Percentiles rank a stretch among this genome's conserved stretches.
These are phyloP conservation scores for Coemansia sp. DNA, from an alignment of 192 early-diverging fungal genomes.

Conservation along the genomic window DNA sequence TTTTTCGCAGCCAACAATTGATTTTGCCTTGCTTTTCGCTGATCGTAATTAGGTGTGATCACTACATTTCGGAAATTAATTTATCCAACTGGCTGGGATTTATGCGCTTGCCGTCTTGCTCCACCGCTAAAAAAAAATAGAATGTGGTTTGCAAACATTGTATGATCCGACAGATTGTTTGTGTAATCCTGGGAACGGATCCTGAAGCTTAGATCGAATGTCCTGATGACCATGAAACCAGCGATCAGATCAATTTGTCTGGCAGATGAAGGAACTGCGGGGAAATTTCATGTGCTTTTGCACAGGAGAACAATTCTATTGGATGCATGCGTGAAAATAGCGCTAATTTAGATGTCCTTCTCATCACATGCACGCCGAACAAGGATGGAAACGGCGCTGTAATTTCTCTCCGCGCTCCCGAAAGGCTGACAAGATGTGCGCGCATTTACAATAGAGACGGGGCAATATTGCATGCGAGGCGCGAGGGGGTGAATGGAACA, in stretches of 20 bases:
- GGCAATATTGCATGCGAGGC: neutral
- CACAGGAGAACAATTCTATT: neutral
- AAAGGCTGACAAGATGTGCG: neutral
- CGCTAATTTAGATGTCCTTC: conserved; percentile 1
- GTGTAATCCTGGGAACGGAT: neutral
- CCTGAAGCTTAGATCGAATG: neutral
- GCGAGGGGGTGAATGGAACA: neutral
- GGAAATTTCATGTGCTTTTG: conserved; percentile 19
- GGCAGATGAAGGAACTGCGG: neutral
- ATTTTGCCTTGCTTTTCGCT: neutral
- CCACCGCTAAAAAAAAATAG: neutral
- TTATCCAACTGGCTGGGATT: too few species aligned
- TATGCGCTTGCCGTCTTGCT: too few species aligned
- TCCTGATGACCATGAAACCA: neutral
- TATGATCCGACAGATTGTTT: neutral
- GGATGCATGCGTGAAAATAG: neutral
- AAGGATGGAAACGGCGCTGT: neutral
- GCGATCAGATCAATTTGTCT: neutral
- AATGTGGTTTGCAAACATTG: neutral
- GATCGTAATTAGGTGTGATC: neutral
- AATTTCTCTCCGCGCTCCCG: conserved; percentile 6
- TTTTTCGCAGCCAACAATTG: neutral
- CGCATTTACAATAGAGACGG: neutral
- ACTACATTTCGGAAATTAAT: neutral
- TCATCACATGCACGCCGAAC: conserved; percentile 17